These are phyloP conservation scores for Zygosaccharomyces bailii DNA, from an alignment of 805 yeast species.

Conservation along the genomic window DNA sequence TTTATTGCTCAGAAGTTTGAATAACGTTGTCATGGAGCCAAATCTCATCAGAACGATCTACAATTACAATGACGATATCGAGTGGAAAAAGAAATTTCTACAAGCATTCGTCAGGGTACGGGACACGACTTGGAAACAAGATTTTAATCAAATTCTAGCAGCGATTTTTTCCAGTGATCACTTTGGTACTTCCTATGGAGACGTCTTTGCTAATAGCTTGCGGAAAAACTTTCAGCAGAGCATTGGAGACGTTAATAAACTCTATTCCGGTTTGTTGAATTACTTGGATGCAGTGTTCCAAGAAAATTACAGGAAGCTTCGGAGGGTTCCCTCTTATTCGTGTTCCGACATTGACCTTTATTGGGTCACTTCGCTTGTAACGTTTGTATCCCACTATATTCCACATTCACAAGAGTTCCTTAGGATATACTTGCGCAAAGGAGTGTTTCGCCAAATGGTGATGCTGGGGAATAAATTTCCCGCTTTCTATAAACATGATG, in stretches of 20 bases:
- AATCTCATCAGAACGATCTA: constrained; percentile 2
- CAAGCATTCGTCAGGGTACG: neutral
- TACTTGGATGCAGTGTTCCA: constrained; percentile 10
- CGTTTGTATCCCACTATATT: constrained; percentile 12
- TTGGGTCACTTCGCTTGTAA: constrained; percentile 9
- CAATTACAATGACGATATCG: neutral
- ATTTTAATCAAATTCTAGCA: constrained; percentile 9
- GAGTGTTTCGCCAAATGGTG: constrained; percentile 14
- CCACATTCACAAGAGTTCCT: constrained; percentile 18
- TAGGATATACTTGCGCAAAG: constrained; percentile 8
- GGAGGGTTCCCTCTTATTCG: neutral
- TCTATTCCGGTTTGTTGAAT: constrained; percentile 10
- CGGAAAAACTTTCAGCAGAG: constrained; percentile 8
- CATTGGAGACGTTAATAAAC: constrained; percentile 5
- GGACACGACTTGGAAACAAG: constrained; percentile 4
- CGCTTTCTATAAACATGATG: constrained; percentile 2
- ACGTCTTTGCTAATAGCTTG: neutral
- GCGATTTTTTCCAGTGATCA: constrained; percentile 2
- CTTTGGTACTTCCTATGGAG: neutral
- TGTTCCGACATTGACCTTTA: neutral
- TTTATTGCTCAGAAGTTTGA: constrained; percentile 7
- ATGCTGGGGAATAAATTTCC: constrained; percentile 13
- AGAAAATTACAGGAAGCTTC: constrained; percentile 7
- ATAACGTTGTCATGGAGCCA: neutral
- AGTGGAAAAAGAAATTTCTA: neutral